Percentiles rank a stretch among this genome's conserved stretches.
phyloP scores from a whole-genome alignment of 2,329 filamentous ascomycete genomes.

The Colletotrichum sp. region DNA sequence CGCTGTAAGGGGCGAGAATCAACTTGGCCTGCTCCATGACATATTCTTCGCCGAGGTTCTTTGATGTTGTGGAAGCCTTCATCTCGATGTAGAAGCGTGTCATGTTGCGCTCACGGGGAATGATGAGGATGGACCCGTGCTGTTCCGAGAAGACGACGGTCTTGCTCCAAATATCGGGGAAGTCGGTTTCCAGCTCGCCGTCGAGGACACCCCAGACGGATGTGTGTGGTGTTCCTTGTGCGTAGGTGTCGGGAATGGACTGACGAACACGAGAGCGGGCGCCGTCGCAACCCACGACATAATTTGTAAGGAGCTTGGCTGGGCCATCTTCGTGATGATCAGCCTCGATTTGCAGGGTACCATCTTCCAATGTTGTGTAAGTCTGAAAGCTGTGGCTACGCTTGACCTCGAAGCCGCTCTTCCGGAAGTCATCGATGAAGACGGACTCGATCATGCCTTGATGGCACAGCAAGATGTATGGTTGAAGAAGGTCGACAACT shows the following conservation, averaged over 20 bases:
- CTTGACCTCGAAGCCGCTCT: conserved; percentile 52
- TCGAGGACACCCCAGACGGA: conserved; percentile 64
- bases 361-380: not conserved
- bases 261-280: conserved; percentile 60
- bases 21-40: conserved; percentile 59
- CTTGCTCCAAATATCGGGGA: conserved; percentile 67
- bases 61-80: conserved; percentile 36
- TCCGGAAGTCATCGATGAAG: conserved; percentile 58
- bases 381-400: conserved; percentile 29
- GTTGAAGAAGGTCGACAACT: conserved; percentile 37
- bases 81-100: conserved; percentile 49
- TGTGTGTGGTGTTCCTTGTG: conserved; percentile 39
- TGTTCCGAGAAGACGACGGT: conserved; percentile 58
- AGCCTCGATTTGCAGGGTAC: not conserved
- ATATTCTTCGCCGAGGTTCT: conserved; percentile 58
- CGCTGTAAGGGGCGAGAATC: conserved; percentile 46
- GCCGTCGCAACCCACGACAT: conserved; percentile 64
- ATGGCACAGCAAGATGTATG: conserved; percentile 45
- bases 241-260: conserved; percentile 44
- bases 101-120: conserved; percentile 63
- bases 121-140: conserved; percentile 62
- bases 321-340: not conserved
- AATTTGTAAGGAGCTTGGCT: conserved; percentile 44
- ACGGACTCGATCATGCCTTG: conserved; percentile 66
- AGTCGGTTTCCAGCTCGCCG: conserved; percentile 62